phyloP scores from a whole-genome alignment of 495 filamentous ascomycete genomes.

The Corynascus novoguineensis region DNA sequence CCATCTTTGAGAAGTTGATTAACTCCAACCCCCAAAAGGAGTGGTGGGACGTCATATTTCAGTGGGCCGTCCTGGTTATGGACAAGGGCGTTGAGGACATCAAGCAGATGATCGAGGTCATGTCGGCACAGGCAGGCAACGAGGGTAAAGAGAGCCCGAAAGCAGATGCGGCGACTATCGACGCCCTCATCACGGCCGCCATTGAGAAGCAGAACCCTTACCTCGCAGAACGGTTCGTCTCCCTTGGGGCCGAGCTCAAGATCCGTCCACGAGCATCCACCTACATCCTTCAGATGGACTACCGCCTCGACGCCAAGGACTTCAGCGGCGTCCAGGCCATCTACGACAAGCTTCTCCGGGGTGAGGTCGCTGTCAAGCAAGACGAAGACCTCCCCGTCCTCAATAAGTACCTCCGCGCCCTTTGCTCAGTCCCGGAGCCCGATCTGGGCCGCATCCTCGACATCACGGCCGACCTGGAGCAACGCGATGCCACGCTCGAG shows the following conservation, averaged over 20 bases:
- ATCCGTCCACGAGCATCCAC: constrained; percentile 61
- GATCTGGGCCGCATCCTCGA: constrained; percentile 62
- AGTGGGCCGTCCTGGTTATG: constrained; percentile 66
- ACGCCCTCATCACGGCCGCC: constrained; percentile 67
- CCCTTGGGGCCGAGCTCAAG: constrained; percentile 54
- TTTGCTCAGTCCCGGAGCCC: constrained; percentile 51
- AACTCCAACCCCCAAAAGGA: constrained; percentile 43
- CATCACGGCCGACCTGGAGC: constrained; percentile 69
- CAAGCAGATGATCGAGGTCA: constrained; percentile 59
- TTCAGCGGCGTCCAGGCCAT: constrained; percentile 58
- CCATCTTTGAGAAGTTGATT: constrained; percentile 56
- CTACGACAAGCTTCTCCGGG: constrained; percentile 52
- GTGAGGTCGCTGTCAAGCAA: constrained; percentile 42
- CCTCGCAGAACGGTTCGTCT: constrained; percentile 65
- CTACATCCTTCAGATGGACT: constrained; percentile 67
- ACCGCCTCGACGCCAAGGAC: constrained; percentile 63
- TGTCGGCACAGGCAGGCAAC: constrained; percentile 28
- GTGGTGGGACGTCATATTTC: constrained; percentile 63
- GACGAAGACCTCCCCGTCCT: constrained; percentile 57
- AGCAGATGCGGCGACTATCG: constrained; percentile 67
- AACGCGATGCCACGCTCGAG: constrained; percentile 61
- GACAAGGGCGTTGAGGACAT: constrained; percentile 66
- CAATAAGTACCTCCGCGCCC: constrained; percentile 70
- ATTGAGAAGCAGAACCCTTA: constrained; percentile 63
- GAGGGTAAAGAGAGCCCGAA: constrained; percentile 38